These are phyloP conservation scores for Chloris gayana DNA, from an alignment of 176 grass and related monocot genomes.

Conservation along the genomic window DNA sequence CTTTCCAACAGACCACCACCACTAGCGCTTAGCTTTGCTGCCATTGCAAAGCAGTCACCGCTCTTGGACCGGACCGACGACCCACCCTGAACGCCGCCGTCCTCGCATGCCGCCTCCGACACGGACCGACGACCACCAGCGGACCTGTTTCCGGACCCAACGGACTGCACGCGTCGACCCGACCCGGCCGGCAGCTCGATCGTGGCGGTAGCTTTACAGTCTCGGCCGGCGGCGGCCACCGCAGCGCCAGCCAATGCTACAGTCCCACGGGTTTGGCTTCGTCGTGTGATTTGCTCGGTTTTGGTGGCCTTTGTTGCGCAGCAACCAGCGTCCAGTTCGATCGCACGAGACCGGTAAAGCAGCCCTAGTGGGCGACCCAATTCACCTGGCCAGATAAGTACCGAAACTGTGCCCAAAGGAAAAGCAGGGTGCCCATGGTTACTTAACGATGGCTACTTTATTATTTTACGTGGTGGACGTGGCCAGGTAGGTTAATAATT, in stretches of 20 bases:
- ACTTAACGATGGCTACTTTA: background rate
- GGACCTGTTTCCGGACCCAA: no score
- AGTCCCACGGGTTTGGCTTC: background rate
- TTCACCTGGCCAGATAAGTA: constrained; percentile 21
- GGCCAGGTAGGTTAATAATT: background rate
- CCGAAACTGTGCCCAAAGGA: constrained; percentile 30
- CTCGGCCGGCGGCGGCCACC: no score
- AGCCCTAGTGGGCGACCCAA: constrained; percentile 10
- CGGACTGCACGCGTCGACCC: background rate
- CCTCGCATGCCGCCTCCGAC: background rate
- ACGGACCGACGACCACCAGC: background rate
- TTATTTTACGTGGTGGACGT: background rate
- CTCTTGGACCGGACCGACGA: constrained; percentile 1
- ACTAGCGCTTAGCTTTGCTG: background rate
- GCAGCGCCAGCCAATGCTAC: no score
- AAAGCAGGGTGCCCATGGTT: background rate
- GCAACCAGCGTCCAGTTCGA: background rate
- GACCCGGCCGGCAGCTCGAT: background rate
- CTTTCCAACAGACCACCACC: constrained; percentile 30
- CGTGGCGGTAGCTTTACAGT: background rate
- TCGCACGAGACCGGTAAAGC: no score
- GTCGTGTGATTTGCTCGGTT: background rate
- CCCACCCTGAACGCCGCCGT: background rate
- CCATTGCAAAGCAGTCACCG: background rate
- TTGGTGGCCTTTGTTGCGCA: background rate